A percentile compares a stretch with the other conserved stretches of the same genome.
Evolutionary conservation across 1,284 basidiomycete genomes (phyloP).

Genomic region (Volvariella volvacea): DNA sequence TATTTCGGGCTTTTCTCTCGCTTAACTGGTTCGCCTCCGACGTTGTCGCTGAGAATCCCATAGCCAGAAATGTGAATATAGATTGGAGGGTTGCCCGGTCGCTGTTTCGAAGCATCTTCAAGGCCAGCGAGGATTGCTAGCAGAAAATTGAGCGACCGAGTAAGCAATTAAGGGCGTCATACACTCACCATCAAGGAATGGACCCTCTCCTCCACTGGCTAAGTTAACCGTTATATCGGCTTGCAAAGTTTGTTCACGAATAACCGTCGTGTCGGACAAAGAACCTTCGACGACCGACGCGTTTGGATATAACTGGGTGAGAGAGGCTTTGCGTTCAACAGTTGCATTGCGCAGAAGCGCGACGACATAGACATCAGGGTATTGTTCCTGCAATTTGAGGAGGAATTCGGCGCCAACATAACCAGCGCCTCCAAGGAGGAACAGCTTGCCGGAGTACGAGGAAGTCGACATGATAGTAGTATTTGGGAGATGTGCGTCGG

Average conservation of each 20-base stretch:
- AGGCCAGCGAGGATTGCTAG: constrained; percentile 32
- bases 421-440: constrained; percentile 39
- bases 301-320: constrained; percentile 24
- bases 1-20: neutral
- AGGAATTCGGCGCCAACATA: constrained; percentile 36
- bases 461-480: no score
- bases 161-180: no score
- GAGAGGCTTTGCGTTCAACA: constrained; percentile 18
- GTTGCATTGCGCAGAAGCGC: constrained; percentile 28
- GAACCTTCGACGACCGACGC: constrained; percentile 28
- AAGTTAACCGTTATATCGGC: constrained; percentile 28
- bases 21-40: constrained; percentile 17
- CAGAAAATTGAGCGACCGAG: neutral
- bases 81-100: constrained; percentile 29
- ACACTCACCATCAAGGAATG: no score
- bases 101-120: constrained; percentile 19
- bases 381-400: constrained; percentile 19
- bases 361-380: constrained; percentile 22
- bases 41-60: constrained; percentile 32
- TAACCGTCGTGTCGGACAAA: constrained; percentile 27
- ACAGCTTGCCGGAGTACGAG: constrained; percentile 17
- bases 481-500: no score
- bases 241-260: constrained; percentile 25
- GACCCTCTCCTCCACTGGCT: constrained; percentile 12
- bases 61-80: constrained; percentile 35